Percentiles rank a stretch among this genome's conserved stretches.
Conservation (phyloP, 179 eudicot species). For the Beta lomatogona region DNA sequence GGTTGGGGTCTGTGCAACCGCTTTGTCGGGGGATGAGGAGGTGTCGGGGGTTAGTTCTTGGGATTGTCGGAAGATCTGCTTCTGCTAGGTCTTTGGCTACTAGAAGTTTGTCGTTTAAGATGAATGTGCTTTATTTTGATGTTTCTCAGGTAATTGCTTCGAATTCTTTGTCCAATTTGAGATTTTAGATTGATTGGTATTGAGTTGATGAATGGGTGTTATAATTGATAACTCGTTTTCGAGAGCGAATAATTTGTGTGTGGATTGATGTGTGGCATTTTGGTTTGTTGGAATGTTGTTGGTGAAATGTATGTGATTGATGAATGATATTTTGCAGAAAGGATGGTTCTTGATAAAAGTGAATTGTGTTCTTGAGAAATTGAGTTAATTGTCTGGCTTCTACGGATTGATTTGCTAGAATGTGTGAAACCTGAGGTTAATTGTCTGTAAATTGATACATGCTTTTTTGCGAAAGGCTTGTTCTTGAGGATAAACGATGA, state of each 20-base stretch:
- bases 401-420: neutral
- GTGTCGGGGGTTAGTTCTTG: constrained; percentile 88
- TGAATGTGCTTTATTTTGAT: constrained; percentile 94
- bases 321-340: neutral
- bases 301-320: neutral
- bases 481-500: neutral
- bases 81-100: constrained; percentile 81
- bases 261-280: neutral
- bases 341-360: neutral
- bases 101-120: constrained; percentile 91
- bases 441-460: neutral
- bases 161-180: too few species aligned
- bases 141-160: constrained; percentile 11
- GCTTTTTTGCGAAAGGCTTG: neutral
- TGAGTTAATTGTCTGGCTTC: neutral
- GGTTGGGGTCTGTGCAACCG: constrained; percentile 99
- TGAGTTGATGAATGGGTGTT: neutral
- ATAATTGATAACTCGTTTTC: neutral
- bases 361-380: neutral
- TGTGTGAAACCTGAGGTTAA: neutral
- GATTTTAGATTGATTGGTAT: too few species aligned
- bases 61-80: constrained; percentile 92
- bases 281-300: neutral
- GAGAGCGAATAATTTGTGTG: too few species aligned
- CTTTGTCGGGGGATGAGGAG: constrained; percentile 95